A percentile compares a stretch with the other conserved stretches of the same genome.
phyloP scores from a whole-genome alignment of 192 early-diverging fungal species.

The Rhizophagus sp. region DNA sequence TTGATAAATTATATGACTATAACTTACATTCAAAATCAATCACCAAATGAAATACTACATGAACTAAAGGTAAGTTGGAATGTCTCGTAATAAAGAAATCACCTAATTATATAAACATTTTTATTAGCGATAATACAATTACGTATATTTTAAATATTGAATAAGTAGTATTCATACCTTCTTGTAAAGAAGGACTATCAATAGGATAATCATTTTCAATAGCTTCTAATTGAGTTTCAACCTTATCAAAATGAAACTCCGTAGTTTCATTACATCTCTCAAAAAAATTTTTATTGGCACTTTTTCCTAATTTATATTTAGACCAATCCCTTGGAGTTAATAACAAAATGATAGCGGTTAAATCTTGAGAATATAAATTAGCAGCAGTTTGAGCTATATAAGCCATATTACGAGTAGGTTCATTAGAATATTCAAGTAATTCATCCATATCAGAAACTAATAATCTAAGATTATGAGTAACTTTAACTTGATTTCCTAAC shows the following conservation, averaged over 20 bases:
- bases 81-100: constrained; percentile 77
- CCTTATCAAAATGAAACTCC: constrained; percentile 74
- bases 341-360: constrained; percentile 61
- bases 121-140: neutral
- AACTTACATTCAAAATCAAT: constrained; percentile 55
- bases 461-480: constrained; percentile 72
- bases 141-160: neutral
- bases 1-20: neutral
- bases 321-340: constrained; percentile 52
- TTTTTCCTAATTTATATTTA: constrained; percentile 54
- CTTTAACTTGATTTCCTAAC: constrained; percentile 71
- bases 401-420: constrained; percentile 56
- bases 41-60: constrained; percentile 76
- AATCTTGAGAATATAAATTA: constrained; percentile 60
- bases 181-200: constrained; percentile 35
- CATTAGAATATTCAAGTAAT: constrained; percentile 42
- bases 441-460: constrained; percentile 53
- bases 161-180: constrained; percentile 45
- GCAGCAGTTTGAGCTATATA: constrained; percentile 68
- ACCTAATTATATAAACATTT: constrained; percentile 35
- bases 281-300: constrained; percentile 62
- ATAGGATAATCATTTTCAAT: constrained; percentile 51
- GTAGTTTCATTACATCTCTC: constrained; percentile 63
- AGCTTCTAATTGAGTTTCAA: constrained; percentile 62
- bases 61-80: constrained; percentile 73